A percentile compares a stretch with the other conserved stretches of the same genome.
Conservation (phyloP, 169 alveolate species). For the Plasmodium adleri region DNA sequence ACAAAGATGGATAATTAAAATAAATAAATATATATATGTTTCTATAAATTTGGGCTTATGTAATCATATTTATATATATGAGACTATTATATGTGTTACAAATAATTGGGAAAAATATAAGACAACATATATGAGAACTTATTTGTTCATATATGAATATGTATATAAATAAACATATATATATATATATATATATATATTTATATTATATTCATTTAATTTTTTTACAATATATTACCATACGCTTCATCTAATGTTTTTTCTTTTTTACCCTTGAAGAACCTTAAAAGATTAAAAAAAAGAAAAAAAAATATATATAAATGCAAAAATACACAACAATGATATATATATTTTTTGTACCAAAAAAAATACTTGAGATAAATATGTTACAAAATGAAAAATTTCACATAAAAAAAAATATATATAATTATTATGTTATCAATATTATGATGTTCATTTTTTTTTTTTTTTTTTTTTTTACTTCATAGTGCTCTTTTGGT, state of each 20-base stretch:
- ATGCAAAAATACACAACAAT: no score
- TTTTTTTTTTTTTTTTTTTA: not conserved
- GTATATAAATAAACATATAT: no score
- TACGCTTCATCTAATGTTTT: conserved; percentile 66
- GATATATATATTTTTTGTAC: not conserved
- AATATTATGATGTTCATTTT: not conserved
- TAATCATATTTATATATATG: no score
- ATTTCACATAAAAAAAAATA: not conserved
- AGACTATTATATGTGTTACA: no score
- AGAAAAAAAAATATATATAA: conserved; percentile 19
- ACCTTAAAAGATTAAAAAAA: conserved; percentile 36
- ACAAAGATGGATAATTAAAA: no score
- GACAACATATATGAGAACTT: no score
- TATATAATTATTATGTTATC: not conserved
- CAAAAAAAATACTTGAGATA: not conserved
- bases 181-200: no score
- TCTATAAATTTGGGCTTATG: no score
- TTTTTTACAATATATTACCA: conserved; percentile 23
- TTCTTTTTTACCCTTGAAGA: conserved; percentile 60
- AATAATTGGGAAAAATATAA: no score
- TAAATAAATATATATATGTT: no score
- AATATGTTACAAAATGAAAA: not conserved
- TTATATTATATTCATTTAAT: no score
- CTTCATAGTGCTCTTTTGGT: not conserved
- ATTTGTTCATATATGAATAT: no score